Conservation (phyloP, 2,329 filamentous ascomycete species). For the Pezicula carpinea region DNA sequence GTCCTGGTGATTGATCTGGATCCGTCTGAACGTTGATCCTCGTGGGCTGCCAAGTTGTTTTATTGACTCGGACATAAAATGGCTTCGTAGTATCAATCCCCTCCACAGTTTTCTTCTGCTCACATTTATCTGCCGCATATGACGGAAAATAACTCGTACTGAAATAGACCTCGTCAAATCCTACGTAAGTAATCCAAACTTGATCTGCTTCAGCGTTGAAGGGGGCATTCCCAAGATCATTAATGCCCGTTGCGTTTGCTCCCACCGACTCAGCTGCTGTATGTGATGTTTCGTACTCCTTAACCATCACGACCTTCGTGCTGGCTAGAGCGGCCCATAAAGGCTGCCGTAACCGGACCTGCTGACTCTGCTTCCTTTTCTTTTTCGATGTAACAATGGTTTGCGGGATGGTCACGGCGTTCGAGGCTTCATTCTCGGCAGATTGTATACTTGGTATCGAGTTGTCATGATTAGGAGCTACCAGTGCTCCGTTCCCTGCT, state of each 20-base stretch:
- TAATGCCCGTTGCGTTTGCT: conserved; percentile 70
- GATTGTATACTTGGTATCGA: conserved; percentile 16
- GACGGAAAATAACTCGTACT: conserved; percentile 62
- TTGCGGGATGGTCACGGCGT: conserved; percentile 14
- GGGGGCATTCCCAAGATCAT: conserved; percentile 71
- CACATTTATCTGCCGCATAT: conserved; percentile 28
- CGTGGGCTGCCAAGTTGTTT: conserved; percentile 74
- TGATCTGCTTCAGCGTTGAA: conserved; percentile 66
- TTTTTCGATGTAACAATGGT: conserved; percentile 63
- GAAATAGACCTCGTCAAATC: conserved; percentile 73
- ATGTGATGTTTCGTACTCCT: conserved; percentile 82
- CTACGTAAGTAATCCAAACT: conserved; percentile 79
- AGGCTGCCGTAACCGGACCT: conserved; percentile 84
- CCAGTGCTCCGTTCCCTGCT: conserved; percentile 43
- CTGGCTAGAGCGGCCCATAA: conserved; percentile 92
- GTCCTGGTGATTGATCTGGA: conserved; percentile 26
- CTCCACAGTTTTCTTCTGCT: conserved; percentile 29
- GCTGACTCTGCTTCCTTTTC: conserved; percentile 84
- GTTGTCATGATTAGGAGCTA: conserved; percentile 48
- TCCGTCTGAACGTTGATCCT: conserved; percentile 54
- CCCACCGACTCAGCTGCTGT: conserved; percentile 68
- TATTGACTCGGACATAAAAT: conserved; percentile 75
- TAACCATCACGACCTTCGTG: conserved; percentile 93
- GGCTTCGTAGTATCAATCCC: conserved; percentile 67
- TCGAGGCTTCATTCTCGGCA: conserved; percentile 20